phyloP scores from a whole-genome alignment of 768 basidiomycete species.

The Favolaschia claudopus region DNA sequence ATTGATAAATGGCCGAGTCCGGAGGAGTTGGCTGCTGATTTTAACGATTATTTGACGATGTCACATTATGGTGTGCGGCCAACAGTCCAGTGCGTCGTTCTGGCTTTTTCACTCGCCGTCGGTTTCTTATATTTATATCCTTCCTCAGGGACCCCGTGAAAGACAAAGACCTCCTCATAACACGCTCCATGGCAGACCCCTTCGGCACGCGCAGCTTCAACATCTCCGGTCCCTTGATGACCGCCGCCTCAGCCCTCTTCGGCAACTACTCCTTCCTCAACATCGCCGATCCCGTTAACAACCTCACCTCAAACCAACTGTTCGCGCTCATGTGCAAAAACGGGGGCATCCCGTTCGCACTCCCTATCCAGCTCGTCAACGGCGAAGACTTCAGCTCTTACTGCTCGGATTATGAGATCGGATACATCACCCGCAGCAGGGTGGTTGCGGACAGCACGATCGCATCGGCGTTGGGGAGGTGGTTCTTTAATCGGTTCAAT shows the following conservation, averaged over 20 bases:
- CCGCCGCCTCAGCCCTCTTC: background rate
- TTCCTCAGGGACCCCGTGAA: no score
- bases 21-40: background rate
- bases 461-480: background rate
- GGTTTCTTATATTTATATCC: background rate
- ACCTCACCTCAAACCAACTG: background rate
- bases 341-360: background rate
- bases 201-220: background rate
- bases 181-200: background rate
- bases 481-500: background rate
- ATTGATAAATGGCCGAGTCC: slow-evolving; percentile 2
- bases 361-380: background rate
- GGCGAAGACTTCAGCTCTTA: no score
- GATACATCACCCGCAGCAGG: no score
- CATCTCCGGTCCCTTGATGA: background rate
- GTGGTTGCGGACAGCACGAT: no score
- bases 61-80: background rate
- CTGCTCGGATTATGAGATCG: no score
- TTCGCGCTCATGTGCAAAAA: background rate
- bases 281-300: background rate
- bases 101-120: no score
- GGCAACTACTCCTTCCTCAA: slow-evolving; percentile 3
- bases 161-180: no score
- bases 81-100: background rate
- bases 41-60: background rate